phyloP scores from a whole-genome alignment of 2,329 filamentous ascomycete genomes.

The Calonectria ilicicola region DNA sequence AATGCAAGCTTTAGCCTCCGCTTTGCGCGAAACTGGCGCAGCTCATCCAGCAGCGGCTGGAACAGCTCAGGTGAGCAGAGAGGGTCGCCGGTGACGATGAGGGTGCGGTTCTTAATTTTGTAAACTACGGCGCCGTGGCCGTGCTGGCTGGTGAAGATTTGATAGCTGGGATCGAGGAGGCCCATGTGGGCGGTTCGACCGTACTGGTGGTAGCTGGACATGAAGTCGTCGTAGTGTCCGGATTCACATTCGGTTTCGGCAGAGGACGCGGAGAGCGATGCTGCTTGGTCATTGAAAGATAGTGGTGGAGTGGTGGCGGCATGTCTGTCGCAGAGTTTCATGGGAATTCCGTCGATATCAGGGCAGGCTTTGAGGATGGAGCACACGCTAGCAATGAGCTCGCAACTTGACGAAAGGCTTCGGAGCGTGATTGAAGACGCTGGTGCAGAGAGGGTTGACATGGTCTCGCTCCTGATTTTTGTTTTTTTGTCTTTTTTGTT shows the following conservation, averaged over 20 bases:
- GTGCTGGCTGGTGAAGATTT: conserved; percentile 30
- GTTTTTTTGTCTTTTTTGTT: not conserved
- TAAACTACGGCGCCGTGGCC: conserved; percentile 33
- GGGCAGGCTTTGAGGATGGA: conserved; percentile 3
- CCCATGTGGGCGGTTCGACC: conserved; percentile 38
- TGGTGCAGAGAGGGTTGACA: conserved; percentile 13
- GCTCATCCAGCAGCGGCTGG: conserved; percentile 27
- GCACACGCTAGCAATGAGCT: conserved; percentile 13
- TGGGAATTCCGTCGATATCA: conserved; percentile 11
- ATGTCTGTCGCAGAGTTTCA: not conserved
- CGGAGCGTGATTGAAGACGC: conserved; percentile 6
- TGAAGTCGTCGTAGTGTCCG: not conserved
- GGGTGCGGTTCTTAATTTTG: conserved; percentile 28
- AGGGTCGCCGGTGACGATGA: conserved; percentile 35
- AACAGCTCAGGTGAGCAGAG: conserved; percentile 25
- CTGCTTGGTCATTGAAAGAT: not conserved
- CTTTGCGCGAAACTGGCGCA: conserved; percentile 21
- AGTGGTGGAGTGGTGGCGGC: not conserved
- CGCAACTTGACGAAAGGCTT: not conserved
- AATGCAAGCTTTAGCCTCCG: conserved; percentile 29
- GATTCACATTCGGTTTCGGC: not conserved
- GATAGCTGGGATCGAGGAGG: conserved; percentile 36
- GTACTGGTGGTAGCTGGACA: conserved; percentile 25
- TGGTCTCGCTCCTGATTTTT: not conserved
- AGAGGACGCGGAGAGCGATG: not conserved